Evolutionary conservation across 1,284 basidiomycete genomes (phyloP), one percentile per base, ranked within the genome.

Genomic region (Entoloma clypeatum): DNA sequence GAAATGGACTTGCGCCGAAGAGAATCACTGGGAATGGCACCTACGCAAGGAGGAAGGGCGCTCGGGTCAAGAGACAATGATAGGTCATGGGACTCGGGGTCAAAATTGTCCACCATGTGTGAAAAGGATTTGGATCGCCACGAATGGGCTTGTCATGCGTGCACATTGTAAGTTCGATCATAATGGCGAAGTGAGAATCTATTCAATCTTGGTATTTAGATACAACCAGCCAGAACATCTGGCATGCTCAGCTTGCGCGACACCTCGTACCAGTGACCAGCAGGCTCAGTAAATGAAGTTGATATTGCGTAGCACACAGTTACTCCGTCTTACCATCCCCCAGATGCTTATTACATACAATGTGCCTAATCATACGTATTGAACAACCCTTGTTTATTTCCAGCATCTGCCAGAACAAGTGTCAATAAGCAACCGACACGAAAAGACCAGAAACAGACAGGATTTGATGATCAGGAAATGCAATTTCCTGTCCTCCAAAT

Each of bases 171-270:
- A 56, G 77, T 54, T 23, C 21, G 5, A 6, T 7, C 27, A 31
- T 33, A 7, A 22, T 6, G 10, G n/a, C 40, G n/a, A 21, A 21
- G 21, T 11, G 30, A 25, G 27, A 38, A 27, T 32, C 30, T 47
- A 21, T 28, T n/a, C 41, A 24, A 29, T 38, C 19, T 32, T 30
- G 14, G n/a, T 45, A 26, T n/a, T 8, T 42, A 79, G 77, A 32
- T 45, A 66, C 27, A 81, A 81, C 49, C 52, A 71, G 23, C 56
- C 64, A 1, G 55, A 51, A 10, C 69, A 77, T 54, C 62, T 77
- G 7, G 71, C 71, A 3, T 81, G 78, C 53, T 65, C 71, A 27
- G 75, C 68, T 5, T 80, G 77, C 52, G 65, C 54, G 17, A 67
- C 62, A 13, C 59, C 58, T 23, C 48, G 60, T 36, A 58, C 61